These are phyloP conservation scores for Huntiella moniliformis DNA, from an alignment of 2,329 filamentous ascomycete species.

Conservation along the genomic window DNA sequence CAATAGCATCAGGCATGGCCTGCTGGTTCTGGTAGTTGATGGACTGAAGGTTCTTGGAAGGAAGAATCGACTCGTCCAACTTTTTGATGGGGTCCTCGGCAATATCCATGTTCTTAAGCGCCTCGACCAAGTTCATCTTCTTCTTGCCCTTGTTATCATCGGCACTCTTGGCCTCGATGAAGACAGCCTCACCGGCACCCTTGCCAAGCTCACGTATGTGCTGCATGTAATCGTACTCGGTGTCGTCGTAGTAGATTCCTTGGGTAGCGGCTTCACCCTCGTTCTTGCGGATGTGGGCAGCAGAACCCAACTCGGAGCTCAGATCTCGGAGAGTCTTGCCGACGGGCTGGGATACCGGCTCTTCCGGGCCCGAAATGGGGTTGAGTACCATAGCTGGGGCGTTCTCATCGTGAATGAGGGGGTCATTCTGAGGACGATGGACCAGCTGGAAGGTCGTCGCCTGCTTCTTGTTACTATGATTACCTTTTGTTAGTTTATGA, in stretches of 20 bases:
- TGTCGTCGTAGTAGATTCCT: constrained; percentile 88
- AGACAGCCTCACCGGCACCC: constrained; percentile 52
- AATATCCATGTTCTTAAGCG: constrained; percentile 44
- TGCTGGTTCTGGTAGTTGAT: constrained; percentile 83
- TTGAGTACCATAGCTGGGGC: constrained; percentile 85
- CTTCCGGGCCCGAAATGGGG: constrained; percentile 28
- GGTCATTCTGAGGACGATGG: constrained; percentile 92
- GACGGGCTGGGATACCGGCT: constrained; percentile 16
- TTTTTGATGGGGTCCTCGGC: constrained; percentile 36
- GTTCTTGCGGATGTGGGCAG: constrained; percentile 55
- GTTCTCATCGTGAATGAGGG: constrained; percentile 78
- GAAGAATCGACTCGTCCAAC: constrained; percentile 56
- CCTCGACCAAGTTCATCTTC: constrained; percentile 68
- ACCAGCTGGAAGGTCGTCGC: constrained; percentile 89
- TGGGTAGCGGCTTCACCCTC: constrained; percentile 92
- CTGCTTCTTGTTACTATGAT: constrained; percentile 59
- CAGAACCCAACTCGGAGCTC: constrained; percentile 52
- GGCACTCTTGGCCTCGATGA: constrained; percentile 54
- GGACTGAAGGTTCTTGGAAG: constrained; percentile 60
- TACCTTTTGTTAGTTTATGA: constrained; percentile 12
- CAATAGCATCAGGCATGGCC: constrained; percentile 74
- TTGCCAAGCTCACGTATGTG: constrained; percentile 82
- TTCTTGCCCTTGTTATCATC: constrained; percentile 45
- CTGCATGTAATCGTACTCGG: constrained; percentile 98
- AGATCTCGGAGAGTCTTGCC: constrained; percentile 56